Conservation (phyloP, 805 yeast species). For the Deakozyma indianensis region DNA sequence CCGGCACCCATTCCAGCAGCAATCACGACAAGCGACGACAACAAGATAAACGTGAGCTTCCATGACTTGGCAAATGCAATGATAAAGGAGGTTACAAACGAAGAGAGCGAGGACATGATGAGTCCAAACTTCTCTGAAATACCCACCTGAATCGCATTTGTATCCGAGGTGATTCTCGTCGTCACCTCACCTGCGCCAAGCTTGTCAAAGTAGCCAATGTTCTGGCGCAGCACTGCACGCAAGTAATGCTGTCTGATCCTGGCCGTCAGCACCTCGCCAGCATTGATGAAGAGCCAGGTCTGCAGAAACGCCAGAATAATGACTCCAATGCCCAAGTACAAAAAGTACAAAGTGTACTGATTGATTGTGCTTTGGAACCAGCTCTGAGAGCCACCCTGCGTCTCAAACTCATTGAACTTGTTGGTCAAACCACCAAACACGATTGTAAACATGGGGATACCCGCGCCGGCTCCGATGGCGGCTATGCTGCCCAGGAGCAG, state of each 20-base stretch:
- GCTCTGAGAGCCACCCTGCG: background rate
- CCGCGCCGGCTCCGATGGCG: constrained; percentile 21
- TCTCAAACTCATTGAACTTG: constrained; percentile 4
- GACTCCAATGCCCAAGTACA: constrained; percentile 7
- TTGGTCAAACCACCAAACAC: constrained; percentile 8
- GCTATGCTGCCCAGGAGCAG: constrained; percentile 14
- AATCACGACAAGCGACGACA: constrained; percentile 11
- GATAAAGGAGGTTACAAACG: constrained; percentile 12
- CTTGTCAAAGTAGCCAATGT: constrained; percentile 14
- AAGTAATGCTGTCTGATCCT: constrained; percentile 14
- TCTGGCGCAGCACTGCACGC: constrained; percentile 13
- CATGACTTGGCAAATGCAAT: constrained; percentile 12
- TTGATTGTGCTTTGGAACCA: constrained; percentile 5
- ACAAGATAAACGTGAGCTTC: constrained; percentile 12
- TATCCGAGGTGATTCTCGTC: constrained; percentile 14
- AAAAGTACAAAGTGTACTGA: constrained; percentile 4
- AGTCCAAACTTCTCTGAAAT: constrained; percentile 14
- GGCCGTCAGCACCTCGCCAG: constrained; percentile 17
- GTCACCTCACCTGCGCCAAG: constrained; percentile 18
- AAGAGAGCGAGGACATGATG: constrained; percentile 12
- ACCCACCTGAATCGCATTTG: constrained; percentile 15
- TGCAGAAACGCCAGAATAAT: constrained; percentile 10
- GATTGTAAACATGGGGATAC: constrained; percentile 9
- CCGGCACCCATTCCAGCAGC: constrained; percentile 8
- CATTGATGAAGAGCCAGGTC: constrained; percentile 11